phyloP scores from a whole-genome alignment of 1,284 basidiomycete species.

The Inonotus hispidus region DNA sequence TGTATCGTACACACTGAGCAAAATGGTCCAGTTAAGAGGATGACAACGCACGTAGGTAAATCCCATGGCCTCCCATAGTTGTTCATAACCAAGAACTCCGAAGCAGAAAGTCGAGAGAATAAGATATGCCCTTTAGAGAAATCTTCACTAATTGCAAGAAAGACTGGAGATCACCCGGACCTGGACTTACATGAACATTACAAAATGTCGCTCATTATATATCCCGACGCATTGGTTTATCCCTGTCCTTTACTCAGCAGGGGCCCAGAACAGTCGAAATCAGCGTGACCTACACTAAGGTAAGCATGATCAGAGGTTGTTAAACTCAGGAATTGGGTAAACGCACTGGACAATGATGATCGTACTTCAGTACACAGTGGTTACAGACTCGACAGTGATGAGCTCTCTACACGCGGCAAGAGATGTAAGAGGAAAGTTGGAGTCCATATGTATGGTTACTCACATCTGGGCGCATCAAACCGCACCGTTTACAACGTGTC shows the following conservation, averaged over 20 bases:
- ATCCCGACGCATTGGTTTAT: slow-evolving; percentile 96
- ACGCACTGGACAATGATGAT: slow-evolving; percentile 90
- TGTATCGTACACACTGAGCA: slow-evolving; percentile 23
- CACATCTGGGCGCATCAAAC: slow-evolving; percentile 77
- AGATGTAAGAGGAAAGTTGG: neutral
- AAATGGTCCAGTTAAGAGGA: neutral
- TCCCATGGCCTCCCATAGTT: slow-evolving; percentile 55
- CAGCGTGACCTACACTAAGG: slow-evolving; percentile 16
- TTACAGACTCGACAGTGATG: slow-evolving; percentile 96
- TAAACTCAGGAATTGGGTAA: neutral
- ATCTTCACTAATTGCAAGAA: neutral
- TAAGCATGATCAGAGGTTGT: neutral
- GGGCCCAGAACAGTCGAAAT: neutral
- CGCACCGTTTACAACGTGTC: slow-evolving; percentile 67
- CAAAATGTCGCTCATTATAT: slow-evolving; percentile 93
- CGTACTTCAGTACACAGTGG: slow-evolving; percentile 88
- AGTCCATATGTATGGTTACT: slow-evolving; percentile 25
- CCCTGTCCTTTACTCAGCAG: slow-evolving; percentile 47
- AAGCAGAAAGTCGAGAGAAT: slow-evolving; percentile 56
- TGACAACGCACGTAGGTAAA: slow-evolving; percentile 33
- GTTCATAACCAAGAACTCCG: slow-evolving; percentile 50
- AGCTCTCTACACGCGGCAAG: slow-evolving; percentile 53
- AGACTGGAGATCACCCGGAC: slow-evolving; percentile 2
- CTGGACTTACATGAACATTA: slow-evolving; percentile 84
- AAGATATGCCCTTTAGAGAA: slow-evolving; percentile 61